These are phyloP conservation scores for Bipolaris gigantea DNA, from an alignment of 2,329 filamentous ascomycete species.

Conservation along the genomic window DNA sequence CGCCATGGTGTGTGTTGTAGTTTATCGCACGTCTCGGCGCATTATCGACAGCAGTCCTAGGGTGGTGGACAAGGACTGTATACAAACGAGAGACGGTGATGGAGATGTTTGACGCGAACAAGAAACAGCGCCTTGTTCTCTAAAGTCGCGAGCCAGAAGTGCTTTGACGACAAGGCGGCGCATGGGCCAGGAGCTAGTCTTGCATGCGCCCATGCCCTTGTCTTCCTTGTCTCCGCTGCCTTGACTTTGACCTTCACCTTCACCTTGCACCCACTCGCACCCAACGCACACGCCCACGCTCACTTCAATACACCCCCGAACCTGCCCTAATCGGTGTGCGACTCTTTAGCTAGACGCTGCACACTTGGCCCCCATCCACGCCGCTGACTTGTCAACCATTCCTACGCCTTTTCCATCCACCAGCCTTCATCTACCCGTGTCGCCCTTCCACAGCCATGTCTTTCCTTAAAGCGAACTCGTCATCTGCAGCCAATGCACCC, in stretches of 20 bases:
- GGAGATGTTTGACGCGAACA: constrained; percentile 19
- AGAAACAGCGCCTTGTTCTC: constrained; percentile 11
- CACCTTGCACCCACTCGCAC: background rate
- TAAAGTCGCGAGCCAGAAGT: constrained; percentile 25
- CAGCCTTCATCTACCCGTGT: background rate
- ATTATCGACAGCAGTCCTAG: constrained; percentile 16
- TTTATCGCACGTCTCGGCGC: constrained; percentile 22
- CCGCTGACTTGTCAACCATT: background rate
- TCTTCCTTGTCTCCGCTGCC: constrained; percentile 9
- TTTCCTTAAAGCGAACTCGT: constrained; percentile 36
- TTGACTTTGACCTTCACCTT: background rate
- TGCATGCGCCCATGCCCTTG: constrained; percentile 21
- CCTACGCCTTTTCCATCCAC: background rate
- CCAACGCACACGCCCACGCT: background rate
- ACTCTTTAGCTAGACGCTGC: constrained; percentile 41
- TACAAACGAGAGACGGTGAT: constrained; percentile 30
- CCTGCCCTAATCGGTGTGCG: constrained; percentile 22
- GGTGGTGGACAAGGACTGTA: constrained; percentile 14
- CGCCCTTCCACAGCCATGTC: constrained; percentile 33
- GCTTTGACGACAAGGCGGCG: constrained; percentile 22
- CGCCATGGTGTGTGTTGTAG: constrained; percentile 54
- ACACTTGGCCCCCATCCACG: constrained; percentile 10
- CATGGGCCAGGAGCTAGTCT: constrained; percentile 17
- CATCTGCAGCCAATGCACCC: constrained; percentile 53
- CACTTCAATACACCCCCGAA: background rate